These are phyloP conservation scores for Scutellaria galericulata DNA, from an alignment of 257 asterid species.

Conservation along the genomic window DNA sequence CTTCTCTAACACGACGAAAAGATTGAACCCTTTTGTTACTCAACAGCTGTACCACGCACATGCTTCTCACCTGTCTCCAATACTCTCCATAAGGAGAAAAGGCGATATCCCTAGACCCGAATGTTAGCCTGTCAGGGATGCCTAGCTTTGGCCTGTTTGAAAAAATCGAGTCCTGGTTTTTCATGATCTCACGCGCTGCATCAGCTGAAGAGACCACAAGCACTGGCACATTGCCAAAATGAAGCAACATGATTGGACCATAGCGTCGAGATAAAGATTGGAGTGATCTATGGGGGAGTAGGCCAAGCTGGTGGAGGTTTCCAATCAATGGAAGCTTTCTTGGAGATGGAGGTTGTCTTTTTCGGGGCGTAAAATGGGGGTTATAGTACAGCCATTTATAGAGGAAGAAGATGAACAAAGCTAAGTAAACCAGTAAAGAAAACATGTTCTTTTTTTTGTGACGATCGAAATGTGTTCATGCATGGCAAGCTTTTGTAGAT, in stretches of 20 bases:
- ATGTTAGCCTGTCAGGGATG: slow-evolving; percentile 30
- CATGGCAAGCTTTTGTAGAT: no score
- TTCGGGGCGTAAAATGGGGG: not conserved
- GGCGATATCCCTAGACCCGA: slow-evolving; percentile 36
- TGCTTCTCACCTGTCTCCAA: slow-evolving; percentile 44
- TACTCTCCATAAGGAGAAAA: slow-evolving; percentile 47
- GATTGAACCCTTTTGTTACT: no score
- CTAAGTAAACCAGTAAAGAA: no score
- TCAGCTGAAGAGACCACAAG: slow-evolving; percentile 45
- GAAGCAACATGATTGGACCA: slow-evolving; percentile 49
- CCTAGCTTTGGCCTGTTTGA: slow-evolving; percentile 40
- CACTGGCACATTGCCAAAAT: slow-evolving; percentile 43
- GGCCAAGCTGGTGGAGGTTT: slow-evolving; percentile 50
- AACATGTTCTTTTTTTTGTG: no score
- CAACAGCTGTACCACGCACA: slow-evolving; percentile 49
- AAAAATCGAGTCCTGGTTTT: slow-evolving; percentile 41
- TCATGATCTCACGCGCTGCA: slow-evolving; percentile 48
- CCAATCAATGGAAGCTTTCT: slow-evolving; percentile 51
- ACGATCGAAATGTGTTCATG: no score
- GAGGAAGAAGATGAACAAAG: not conserved
- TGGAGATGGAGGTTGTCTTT: slow-evolving; percentile 50
- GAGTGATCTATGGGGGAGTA: slow-evolving; percentile 41
- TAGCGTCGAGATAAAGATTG: slow-evolving; percentile 38
- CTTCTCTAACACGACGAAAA: no score
- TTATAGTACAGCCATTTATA: not conserved